Evolutionary conservation across 306 rosid species (phyloP), one percentile per base, ranked within the genome.

Genomic region (Prunus salicina): DNA sequence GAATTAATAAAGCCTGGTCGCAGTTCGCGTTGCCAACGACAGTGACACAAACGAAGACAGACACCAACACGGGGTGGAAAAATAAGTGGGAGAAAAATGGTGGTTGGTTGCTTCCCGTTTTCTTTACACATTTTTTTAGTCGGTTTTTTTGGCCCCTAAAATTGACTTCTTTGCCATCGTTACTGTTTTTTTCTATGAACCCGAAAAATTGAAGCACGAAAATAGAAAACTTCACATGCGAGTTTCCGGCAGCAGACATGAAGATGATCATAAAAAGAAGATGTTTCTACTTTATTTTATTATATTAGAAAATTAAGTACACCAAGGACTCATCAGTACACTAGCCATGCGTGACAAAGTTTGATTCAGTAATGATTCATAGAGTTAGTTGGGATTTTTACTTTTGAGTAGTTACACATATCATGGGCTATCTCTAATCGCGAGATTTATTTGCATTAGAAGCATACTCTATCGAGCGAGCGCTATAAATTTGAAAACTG

Each of bases 11-110:
- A 45, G 75, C 73, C 41, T 72, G 68, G 72, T 82, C 68, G 28
- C 80, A 61, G 71, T 72, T 62, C 74, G 77, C 69, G 53, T 34
- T 73, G 74, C 72, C 64, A 61, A 11, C 12, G 73, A 79, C 0
- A 3, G 38, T 16, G 82, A 79, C 72, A 32, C 67, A 18, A 7
- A 18, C 43, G 2, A 15, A 57, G 47, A 11, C 32, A 4, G 74
- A 47, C 52, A 1, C 49, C 19, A 68, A 32, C 34, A 50, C 10
- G 38, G 16, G 12, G 71, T 70, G 30, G 20, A 47, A 79, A 60
- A 30, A 46, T 60, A 66, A 60, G 64, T 78, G 20, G 43, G 43
- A 25, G 41, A 25, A 13, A n/a, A 74, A 66, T 28, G 2, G 24
- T 67, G 64, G 24, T 0, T 24, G 30, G 16, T 72, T 27, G 75